Base-by-base conservation (phyloP, 768 basidiomycete genomes). In the Kwoniella heveanensis region DNA sequence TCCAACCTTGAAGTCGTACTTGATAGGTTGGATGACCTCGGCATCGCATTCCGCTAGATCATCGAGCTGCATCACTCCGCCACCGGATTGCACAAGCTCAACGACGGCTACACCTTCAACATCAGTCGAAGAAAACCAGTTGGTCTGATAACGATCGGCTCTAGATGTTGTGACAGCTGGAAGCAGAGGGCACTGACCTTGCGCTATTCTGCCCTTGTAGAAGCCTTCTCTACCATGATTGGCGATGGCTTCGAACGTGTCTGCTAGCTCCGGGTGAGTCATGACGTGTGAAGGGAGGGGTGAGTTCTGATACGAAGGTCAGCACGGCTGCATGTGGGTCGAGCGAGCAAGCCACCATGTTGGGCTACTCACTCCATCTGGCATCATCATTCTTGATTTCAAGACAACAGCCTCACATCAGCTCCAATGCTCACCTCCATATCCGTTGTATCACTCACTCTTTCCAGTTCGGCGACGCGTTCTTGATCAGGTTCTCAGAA, bases 41-140 rank as follows among this genome's bases (percentile, higher is more conserved):
- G 90, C 87, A 54, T 85, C 81, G 74, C 96, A 93, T 50, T 84
- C 83, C n/a, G 89, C 90, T 44, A 99, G 86, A 78, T 99, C 96
- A n/a, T 89, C 87, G 13, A 97, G 84, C 54, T 88, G 89, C 93
- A 99, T 94, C 8, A 93, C 85, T 21, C 96, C 96, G 19, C 95
- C 95, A 70, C 88, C 85, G 78, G 86, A 87, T 79, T 91, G 82
- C 53, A 96, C 85, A 29, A 97, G 74, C 30, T 76, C 73, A 22
- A 78, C 70, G 49, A 72, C 72, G 8, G 70, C 76, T 76, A 30
- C 39, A 7, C 36, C 15, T n/a, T n/a, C n/a, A n/a, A n/a, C n/a
- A n/a, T n/a, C n/a, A n/a, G n/a, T n/a, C n/a, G n/a, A n/a, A n/a
- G n/a, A n/a, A n/a, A n/a, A n/a, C n/a, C n/a, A n/a, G n/a, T n/a